Evolutionary conservation across 169 alveolate genomes (phyloP).

Genomic region (Eimeria acervulina): DNA sequence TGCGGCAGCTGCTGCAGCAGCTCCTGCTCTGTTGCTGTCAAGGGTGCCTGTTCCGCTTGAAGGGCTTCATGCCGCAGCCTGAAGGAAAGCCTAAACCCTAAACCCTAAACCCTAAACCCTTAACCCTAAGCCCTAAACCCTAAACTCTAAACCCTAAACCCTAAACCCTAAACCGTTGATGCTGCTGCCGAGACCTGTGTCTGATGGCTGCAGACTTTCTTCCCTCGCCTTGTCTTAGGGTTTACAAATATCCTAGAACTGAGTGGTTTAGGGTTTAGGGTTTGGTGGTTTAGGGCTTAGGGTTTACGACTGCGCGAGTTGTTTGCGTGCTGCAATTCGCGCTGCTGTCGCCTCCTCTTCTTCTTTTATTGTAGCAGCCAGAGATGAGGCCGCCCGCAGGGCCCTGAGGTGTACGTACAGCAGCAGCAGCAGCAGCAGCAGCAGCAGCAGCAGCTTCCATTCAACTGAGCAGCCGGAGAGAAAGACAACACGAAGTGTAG

Average conservation of each 20-base stretch:
- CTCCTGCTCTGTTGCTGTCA: too few relatives aligned
- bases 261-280: background rate
- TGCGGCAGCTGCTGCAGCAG: too few relatives aligned
- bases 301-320: constrained; percentile 3
- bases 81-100: too few relatives aligned
- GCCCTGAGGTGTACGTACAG: background rate
- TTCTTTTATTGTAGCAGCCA: background rate
- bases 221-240: too few relatives aligned
- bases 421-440: background rate
- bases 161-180: background rate
- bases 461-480: background rate
- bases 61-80: too few relatives aligned
- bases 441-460: background rate
- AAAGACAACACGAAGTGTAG: background rate
- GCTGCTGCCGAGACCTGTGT: too few relatives aligned
- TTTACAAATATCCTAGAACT: background rate
- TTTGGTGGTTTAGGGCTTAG: background rate
- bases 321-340: constrained; percentile 24
- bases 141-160: background rate
- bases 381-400: constrained; percentile 23
- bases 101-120: too few relatives aligned
- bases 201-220: too few relatives aligned
- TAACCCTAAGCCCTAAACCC: constrained; percentile 27
- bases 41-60: too few relatives aligned
- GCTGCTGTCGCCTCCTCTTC: background rate